Percentiles rank a stretch among this genome's conserved stretches.
These are phyloP conservation scores for Caloboletus inedulis DNA, from an alignment of 1,284 basidiomycete species.

Conservation along the genomic window DNA sequence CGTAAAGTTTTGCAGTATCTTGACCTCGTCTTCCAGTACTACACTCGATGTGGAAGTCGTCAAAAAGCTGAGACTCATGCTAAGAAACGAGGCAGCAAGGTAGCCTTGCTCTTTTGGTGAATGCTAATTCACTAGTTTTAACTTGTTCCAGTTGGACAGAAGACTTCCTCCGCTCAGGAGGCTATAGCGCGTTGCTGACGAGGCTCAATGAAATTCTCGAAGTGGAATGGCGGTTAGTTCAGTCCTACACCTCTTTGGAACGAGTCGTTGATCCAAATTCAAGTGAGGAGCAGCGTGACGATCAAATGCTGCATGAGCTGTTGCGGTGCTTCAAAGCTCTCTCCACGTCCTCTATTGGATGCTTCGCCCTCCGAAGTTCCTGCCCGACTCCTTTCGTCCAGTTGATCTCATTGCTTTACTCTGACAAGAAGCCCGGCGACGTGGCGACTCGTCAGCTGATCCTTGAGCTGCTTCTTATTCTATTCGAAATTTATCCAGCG, in stretches of 20 bases:
- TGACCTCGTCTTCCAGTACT: conserved; percentile 63
- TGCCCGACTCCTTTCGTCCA: conserved; percentile 86
- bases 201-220: conserved; percentile 91
- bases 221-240: conserved; percentile 88
- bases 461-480: conserved; percentile 75
- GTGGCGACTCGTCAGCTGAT: conserved; percentile 87
- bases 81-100: conserved; percentile 85
- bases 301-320: conserved; percentile 89
- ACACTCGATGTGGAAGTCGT: conserved; percentile 69
- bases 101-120: conserved; percentile 30
- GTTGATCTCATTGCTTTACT: conserved; percentile 82
- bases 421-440: conserved; percentile 97
- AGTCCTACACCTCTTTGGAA: not conserved
- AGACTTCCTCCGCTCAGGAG: conserved; percentile 81
- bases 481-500: conserved; percentile 81
- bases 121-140: conserved; percentile 6
- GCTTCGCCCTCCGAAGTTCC: conserved; percentile 75
- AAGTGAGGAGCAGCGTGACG: conserved; percentile 97
- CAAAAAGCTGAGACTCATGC: conserved; percentile 74
- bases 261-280: conserved; percentile 12
- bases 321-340: conserved; percentile 93
- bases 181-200: conserved; percentile 81
- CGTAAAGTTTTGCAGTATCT: conserved; percentile 59
- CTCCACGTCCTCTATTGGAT: conserved; percentile 83
- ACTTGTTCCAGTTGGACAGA: conserved; percentile 74